Percentiles rank a stretch among this genome's conserved stretches.
These are phyloP conservation scores for Pezicula rhizophila DNA, from an alignment of 2,329 filamentous ascomycete species.

Conservation along the genomic window DNA sequence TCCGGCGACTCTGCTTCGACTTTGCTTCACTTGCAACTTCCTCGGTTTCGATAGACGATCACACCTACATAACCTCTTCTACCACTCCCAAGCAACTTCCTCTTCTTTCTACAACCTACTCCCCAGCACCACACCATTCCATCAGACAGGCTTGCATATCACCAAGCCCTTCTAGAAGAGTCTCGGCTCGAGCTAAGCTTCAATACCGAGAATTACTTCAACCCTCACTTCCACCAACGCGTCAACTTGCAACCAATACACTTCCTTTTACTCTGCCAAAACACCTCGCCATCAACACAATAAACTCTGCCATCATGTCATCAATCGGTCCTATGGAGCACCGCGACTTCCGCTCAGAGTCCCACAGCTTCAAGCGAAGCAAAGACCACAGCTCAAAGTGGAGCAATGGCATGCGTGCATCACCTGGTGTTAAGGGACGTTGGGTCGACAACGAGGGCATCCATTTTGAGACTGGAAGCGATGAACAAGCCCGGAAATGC, in stretches of 20 bases:
- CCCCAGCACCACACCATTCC: slow-evolving; percentile 7
- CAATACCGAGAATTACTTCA: too few species aligned
- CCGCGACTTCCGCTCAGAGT: slow-evolving; percentile 25
- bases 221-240: neutral
- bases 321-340: slow-evolving; percentile 10
- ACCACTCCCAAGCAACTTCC: slow-evolving; percentile 3
- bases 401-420: slow-evolving; percentile 18
- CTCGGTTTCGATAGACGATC: slow-evolving; percentile 12
- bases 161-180: neutral
- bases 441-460: slow-evolving; percentile 3
- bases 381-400: slow-evolving; percentile 25
- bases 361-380: slow-evolving; percentile 23
- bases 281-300: neutral
- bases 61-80: slow-evolving; percentile 6
- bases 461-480: slow-evolving; percentile 4
- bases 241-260: neutral
- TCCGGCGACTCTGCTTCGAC: slow-evolving; percentile 13
- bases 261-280: too few species aligned
- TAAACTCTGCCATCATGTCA: too few species aligned
- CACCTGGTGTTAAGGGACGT: slow-evolving; percentile 9
- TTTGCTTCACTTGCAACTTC: slow-evolving; percentile 9
- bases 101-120: slow-evolving; percentile 12
- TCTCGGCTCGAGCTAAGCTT: neutral
- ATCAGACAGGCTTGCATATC: neutral
- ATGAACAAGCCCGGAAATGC: slow-evolving; percentile 14